Evolutionary conservation across 2,329 filamentous ascomycete species (phyloP).

Genomic region (Myriosclerotinia curreyana): DNA sequence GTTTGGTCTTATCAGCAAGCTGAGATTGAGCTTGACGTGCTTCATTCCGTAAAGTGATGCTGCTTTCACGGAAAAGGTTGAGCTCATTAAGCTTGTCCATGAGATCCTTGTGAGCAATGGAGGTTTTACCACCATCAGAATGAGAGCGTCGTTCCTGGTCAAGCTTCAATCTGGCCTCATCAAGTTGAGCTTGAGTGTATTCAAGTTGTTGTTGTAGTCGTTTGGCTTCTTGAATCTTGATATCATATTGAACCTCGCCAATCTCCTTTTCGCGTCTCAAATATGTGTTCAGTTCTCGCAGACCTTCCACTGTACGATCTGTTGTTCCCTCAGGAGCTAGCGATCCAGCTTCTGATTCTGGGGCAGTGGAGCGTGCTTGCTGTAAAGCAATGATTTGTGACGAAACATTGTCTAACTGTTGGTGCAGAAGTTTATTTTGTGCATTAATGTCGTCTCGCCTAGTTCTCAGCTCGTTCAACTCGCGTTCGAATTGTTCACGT

Average conservation of each 20-base stretch:
- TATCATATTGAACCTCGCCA: conserved; percentile 89
- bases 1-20: conserved; percentile 69
- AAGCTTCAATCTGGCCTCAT: conserved; percentile 83
- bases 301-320: conserved; percentile 64
- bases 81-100: conserved; percentile 95
- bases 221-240: conserved; percentile 84
- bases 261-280: conserved; percentile 96
- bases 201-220: conserved; percentile 87
- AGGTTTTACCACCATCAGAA: conserved; percentile 68
- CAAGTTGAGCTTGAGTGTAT: conserved; percentile 81
- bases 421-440: conserved; percentile 87
- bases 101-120: conserved; percentile 80
- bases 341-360: conserved; percentile 47
- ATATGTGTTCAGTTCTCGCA: conserved; percentile 89
- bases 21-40: conserved; percentile 74
- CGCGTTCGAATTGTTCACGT: conserved; percentile 75
- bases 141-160: conserved; percentile 81
- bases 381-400: conserved; percentile 77
- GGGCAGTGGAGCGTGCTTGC: conserved; percentile 61
- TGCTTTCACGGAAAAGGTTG: conserved; percentile 94
- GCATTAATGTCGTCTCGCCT: conserved; percentile 80
- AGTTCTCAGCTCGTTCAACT: conserved; percentile 73
- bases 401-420: conserved; percentile 81
- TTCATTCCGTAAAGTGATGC: conserved; percentile 84
- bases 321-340: conserved; percentile 44